Evolutionary conservation across 805 yeast species (phyloP).

Genomic region (Wickerhamomyces ciferrii): DNA sequence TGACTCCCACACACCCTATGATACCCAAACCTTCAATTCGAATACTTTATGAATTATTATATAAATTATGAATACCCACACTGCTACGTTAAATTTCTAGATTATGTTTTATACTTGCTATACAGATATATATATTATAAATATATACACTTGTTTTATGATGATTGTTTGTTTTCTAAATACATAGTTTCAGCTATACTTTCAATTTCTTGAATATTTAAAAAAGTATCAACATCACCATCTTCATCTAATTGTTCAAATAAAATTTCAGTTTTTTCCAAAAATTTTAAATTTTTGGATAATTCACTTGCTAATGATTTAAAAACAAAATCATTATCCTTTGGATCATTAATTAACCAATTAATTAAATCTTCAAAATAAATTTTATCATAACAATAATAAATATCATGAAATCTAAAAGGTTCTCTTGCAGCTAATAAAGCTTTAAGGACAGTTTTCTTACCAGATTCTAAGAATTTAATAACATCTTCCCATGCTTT

Average conservation of each 20-base stretch:
- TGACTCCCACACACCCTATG: too few relatives aligned
- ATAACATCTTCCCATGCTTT: constrained; percentile 77
- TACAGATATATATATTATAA: not conserved
- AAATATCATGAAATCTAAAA: constrained; percentile 78
- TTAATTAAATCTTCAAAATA: constrained; percentile 72
- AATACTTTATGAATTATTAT: too few relatives aligned
- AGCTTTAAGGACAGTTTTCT: constrained; percentile 53
- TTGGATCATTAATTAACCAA: constrained; percentile 60
- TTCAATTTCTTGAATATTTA: constrained; percentile 54
- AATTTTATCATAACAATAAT: constrained; percentile 77
- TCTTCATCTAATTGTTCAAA: constrained; percentile 48
- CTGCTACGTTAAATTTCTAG: too few relatives aligned
- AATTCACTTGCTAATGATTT: constrained; percentile 66
- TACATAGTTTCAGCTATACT: constrained; percentile 48
- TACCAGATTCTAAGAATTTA: constrained; percentile 61
- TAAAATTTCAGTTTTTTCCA: constrained; percentile 42
- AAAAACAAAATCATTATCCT: constrained; percentile 52
- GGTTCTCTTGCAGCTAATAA: constrained; percentile 61
- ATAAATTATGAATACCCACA: too few relatives aligned
- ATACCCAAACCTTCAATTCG: not conserved
- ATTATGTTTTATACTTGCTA: too few relatives aligned
- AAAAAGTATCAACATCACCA: constrained; percentile 32
- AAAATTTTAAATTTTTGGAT: constrained; percentile 29
- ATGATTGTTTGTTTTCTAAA: constrained; percentile 6
- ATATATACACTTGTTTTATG: not conserved